Conservation (phyloP, 2,329 filamentous ascomycete genomes). For the Orbilia javanica region DNA sequence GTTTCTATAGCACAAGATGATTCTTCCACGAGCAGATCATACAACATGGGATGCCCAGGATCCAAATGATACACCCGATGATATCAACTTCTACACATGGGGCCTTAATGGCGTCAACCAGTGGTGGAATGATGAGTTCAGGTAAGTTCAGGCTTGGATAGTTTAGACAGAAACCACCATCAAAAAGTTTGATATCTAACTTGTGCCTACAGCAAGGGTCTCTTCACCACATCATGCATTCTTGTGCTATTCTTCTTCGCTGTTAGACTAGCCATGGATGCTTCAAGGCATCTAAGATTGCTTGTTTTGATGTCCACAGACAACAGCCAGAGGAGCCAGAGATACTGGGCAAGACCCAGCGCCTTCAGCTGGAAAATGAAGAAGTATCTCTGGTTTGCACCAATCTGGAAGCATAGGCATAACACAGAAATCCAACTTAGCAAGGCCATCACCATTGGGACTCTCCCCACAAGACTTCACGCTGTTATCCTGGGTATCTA, state of each 20-base stretch:
- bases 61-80: conserved; percentile 45
- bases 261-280: conserved; percentile 46
- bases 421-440: conserved; percentile 80
- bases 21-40: conserved; percentile 46
- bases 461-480: conserved; percentile 78
- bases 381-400: conserved; percentile 77
- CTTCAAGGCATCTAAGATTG: conserved; percentile 42
- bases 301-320: conserved; percentile 50
- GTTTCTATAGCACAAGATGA: conserved; percentile 31
- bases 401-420: conserved; percentile 79
- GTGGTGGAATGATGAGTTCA: conserved; percentile 54
- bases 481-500: conserved; percentile 72
- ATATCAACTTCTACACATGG: conserved; percentile 56
- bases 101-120: conserved; percentile 57
- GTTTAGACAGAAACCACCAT: not conserved
- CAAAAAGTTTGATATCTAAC: conserved; percentile 9
- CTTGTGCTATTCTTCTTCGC: conserved; percentile 53
- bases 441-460: conserved; percentile 77
- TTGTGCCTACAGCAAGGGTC: conserved; percentile 39
- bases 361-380: conserved; percentile 65
- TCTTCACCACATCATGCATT: conserved; percentile 57
- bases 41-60: conserved; percentile 50
- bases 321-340: conserved; percentile 43
- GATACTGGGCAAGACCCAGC: conserved; percentile 62
- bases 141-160: conserved; percentile 32